Evolutionary conservation across 2,329 filamentous ascomycete species (phyloP), one percentile per base, ranked within the genome.

Genomic region (Escovopsis weberi): DNA sequence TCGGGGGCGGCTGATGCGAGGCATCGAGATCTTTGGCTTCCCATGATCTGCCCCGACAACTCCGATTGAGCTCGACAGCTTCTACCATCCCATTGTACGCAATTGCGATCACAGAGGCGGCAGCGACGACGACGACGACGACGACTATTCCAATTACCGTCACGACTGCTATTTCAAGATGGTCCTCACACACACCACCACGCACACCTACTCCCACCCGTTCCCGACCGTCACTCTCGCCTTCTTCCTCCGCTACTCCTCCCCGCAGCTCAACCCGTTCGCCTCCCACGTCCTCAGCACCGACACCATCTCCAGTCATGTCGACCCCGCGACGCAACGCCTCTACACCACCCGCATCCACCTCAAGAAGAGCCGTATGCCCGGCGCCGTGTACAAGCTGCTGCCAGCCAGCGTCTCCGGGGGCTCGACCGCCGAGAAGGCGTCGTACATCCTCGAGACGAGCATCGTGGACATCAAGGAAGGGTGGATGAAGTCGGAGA

Each of bases 191-290:
- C 74, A 77, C 60, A 75, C 73, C 42, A 78, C 75, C 53, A 77
- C 74, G 63, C 81, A 84, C 60, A 75, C 72, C 55, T 87, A 88
- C 70, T 72, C 79, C 50, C 85, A 89, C 63, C 80, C 82, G 39
- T 89, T 89, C 66, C 79, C 83, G 48, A 84, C 84, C 59, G 85
- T 91, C 48, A 86, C 84, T 39, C 80, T 91, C 60, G 85, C 85
- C 65, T 91, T 86, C 72, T 91, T 89, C 65, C 80, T 91, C 40
- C 83, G 85, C 50, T 91, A 91, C 64, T 86, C 83, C 46, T 76
- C 72, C 5, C 72, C 73, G 28, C 68, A 75, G 50, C 65, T 75
- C 50, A 91, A 89, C 56, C 85, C 85, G 6, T 88, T 89, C 66
- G 80, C 80, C 50, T 78, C 75, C 49, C 85, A 91, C 65, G 85